Conservation (phyloP, 2,329 filamentous ascomycete species). For the Ophiostoma tasmaniense region DNA sequence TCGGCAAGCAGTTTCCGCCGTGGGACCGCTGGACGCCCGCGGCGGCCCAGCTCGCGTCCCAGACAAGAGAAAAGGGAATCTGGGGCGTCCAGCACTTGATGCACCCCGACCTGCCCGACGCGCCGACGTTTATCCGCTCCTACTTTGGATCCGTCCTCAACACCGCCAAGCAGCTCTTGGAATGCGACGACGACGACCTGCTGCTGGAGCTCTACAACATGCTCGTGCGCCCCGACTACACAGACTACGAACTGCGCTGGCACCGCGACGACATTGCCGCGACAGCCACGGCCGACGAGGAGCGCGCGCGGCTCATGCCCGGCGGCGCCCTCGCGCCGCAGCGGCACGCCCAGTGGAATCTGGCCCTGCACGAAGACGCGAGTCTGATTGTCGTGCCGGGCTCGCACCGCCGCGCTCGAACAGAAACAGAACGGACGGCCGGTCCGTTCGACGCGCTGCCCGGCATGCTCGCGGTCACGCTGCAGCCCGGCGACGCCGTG, state of each 20-base stretch:
- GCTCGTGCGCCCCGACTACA: conserved; percentile 59
- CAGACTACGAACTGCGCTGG: conserved; percentile 69
- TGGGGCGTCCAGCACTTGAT: conserved; percentile 86
- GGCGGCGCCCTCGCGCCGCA: conserved; percentile 35
- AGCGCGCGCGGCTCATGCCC: conserved; percentile 46
- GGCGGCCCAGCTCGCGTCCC: neutral
- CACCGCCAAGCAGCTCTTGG: conserved; percentile 58
- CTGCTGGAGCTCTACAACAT: conserved; percentile 87
- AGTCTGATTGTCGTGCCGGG: conserved; percentile 70
- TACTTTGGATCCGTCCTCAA: conserved; percentile 70
- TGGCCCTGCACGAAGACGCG: conserved; percentile 67
- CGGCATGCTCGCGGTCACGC: conserved; percentile 55
- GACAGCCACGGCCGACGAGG: conserved; percentile 62
- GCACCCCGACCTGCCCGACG: conserved; percentile 56
- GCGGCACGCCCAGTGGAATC: conserved; percentile 79
- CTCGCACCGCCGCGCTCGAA: conserved; percentile 63
- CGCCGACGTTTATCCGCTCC: conserved; percentile 51
- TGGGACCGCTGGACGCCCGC: conserved; percentile 50
- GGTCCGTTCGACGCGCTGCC: conserved; percentile 58
- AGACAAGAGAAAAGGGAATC: conserved; percentile 51
- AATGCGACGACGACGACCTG: conserved; percentile 48
- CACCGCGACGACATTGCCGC: conserved; percentile 75
- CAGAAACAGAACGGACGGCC: conserved; percentile 58
- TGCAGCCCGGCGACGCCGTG: conserved; percentile 67
- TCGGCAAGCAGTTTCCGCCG: conserved; percentile 85